Conservation (phyloP, 768 basidiomycete species). For the Collybiopsis confluens region DNA sequence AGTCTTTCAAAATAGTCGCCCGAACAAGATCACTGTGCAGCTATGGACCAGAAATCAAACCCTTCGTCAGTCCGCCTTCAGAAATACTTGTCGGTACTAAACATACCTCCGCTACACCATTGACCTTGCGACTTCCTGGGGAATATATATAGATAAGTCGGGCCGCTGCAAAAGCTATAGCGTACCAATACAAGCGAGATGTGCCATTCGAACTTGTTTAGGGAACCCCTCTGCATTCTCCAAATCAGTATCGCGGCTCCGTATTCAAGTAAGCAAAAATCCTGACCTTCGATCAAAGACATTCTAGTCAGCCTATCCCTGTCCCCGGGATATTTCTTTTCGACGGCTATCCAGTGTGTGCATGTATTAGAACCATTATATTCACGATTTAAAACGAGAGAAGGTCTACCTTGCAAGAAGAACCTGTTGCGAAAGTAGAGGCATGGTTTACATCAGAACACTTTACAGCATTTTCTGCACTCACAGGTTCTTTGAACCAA, state of each 20-base stretch:
- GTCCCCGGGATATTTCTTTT: conserved; percentile 87
- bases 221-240: conserved; percentile 71
- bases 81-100: neutral
- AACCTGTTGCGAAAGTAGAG: conserved; percentile 34
- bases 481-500: neutral
- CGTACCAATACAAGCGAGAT: conserved; percentile 79
- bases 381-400: neutral
- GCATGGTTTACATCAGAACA: neutral
- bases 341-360: conserved; percentile 52
- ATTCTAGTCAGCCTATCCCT: conserved; percentile 75
- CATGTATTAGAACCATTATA: neutral
- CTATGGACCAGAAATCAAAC: conserved; percentile 22
- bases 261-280: neutral
- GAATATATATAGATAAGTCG: neutral
- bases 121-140: conserved; percentile 76
- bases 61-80: neutral
- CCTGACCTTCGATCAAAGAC: conserved; percentile 84
- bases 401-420: conserved; percentile 63
- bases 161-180: conserved; percentile 8
- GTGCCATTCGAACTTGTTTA: conserved; percentile 86
- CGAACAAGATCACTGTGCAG: conserved; percentile 87
- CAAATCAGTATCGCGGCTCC: neutral
- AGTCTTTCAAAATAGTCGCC: conserved; percentile 83
- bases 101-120: conserved; percentile 88
- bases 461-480: neutral